A percentile compares a stretch with the other conserved stretches of the same genome.
Conservation (phyloP, 2,329 filamentous ascomycete species). For the Pestalotiopsis sp. region DNA sequence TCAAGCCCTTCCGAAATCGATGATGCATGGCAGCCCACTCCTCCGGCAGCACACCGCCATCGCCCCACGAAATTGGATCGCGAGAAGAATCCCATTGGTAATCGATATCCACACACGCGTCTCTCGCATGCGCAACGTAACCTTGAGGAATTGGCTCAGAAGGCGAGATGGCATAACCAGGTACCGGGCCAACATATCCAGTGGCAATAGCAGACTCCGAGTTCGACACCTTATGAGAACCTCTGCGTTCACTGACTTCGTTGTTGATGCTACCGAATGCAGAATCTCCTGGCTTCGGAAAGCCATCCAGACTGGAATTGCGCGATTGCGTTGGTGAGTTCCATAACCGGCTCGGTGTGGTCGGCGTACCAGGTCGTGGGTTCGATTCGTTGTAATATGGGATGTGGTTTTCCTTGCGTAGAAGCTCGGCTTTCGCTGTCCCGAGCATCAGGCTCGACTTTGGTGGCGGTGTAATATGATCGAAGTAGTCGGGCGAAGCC, state of each 20-base stretch:
- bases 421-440: slow-evolving; percentile 82
- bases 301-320: slow-evolving; percentile 14
- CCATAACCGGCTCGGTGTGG: slow-evolving; percentile 41
- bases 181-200: slow-evolving; percentile 75
- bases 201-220: slow-evolving; percentile 2
- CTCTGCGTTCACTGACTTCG: slow-evolving; percentile 10
- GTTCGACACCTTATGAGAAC: slow-evolving; percentile 11
- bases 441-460: slow-evolving; percentile 85
- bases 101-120: slow-evolving; percentile 85
- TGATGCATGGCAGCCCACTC: slow-evolving; percentile 97
- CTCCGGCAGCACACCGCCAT: slow-evolving; percentile 85
- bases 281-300: slow-evolving; percentile 9
- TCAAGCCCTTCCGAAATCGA: slow-evolving; percentile 79
- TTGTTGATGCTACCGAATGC: neutral
- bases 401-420: slow-evolving; percentile 73
- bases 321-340: slow-evolving; percentile 24
- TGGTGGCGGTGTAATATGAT: slow-evolving; percentile 87
- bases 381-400: slow-evolving; percentile 43
- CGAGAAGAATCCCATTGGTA: slow-evolving; percentile 96
- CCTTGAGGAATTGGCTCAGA: slow-evolving; percentile 83
- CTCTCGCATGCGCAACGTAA: slow-evolving; percentile 87
- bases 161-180: slow-evolving; percentile 80
- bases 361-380: slow-evolving; percentile 25
- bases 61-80: slow-evolving; percentile 77
- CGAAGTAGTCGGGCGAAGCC: slow-evolving; percentile 92